Evolutionary conservation across 75 land plant species (phyloP).

Genomic region (Cunninghamia lanceolata): DNA sequence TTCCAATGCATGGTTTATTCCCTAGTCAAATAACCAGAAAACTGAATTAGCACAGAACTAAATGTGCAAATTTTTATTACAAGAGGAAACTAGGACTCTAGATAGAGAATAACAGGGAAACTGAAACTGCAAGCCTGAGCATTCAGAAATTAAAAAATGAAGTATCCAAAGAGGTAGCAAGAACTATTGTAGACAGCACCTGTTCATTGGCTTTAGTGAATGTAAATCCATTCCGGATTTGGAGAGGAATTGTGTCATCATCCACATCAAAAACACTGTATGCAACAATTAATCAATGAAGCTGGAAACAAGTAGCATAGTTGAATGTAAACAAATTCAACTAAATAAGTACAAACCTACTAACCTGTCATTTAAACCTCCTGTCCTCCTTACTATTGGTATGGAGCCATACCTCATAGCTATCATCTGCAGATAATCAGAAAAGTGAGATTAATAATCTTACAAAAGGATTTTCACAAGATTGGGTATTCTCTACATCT

Average conservation of each 20-base stretch:
- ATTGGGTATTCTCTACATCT: background rate
- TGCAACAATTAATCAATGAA: background rate
- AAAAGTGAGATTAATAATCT: background rate
- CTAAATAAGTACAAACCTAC: background rate
- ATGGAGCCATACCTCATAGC: constrained; percentile 97
- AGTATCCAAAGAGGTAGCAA: background rate
- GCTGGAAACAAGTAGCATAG: background rate
- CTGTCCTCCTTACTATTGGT: constrained; percentile 87
- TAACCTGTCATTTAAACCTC: constrained; percentile 95
- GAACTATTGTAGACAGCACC: constrained; percentile 27
- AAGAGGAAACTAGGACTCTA: background rate
- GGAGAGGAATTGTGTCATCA: constrained; percentile 68
- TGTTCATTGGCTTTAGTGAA: constrained; percentile 70
- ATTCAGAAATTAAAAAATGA: background rate
- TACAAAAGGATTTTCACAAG: background rate
- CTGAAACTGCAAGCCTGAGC: background rate
- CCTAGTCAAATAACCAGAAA: constrained; percentile 38
- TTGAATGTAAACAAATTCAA: background rate
- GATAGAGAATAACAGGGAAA: background rate
- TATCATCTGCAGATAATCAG: constrained; percentile 74
- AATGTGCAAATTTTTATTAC: background rate
- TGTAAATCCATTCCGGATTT: constrained; percentile 80
- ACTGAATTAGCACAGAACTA: constrained; percentile 7
- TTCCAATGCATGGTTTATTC: constrained; percentile 71
- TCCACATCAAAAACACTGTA: constrained; percentile 98